Evolutionary conservation across 1,139 yeast genomes (phyloP).

Genomic region (Protomyces arabidopsidicola): DNA sequence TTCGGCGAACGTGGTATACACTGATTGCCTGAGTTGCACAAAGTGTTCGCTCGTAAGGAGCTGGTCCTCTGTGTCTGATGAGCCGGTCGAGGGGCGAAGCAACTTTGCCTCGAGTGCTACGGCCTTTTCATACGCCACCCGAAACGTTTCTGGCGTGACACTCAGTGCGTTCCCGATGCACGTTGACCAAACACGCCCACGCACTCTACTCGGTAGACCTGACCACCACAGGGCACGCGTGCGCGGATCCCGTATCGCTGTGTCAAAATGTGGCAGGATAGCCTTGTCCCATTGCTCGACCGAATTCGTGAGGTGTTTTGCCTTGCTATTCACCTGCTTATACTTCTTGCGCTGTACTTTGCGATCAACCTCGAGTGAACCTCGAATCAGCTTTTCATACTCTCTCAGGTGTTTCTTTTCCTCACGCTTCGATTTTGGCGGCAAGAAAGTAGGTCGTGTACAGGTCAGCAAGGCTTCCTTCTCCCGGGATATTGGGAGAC

Average conservation of each 20-base stretch:
- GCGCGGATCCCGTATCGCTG: conserved; percentile 42
- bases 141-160: conserved; percentile 34
- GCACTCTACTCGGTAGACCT: conserved; percentile 52
- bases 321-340: conserved; percentile 36
- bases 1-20: conserved; percentile 46
- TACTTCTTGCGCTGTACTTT: conserved; percentile 39
- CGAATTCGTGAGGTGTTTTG: conserved; percentile 43
- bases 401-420: conserved; percentile 54
- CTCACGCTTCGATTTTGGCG: conserved; percentile 59
- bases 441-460: conserved; percentile 63
- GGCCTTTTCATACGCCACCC: conserved; percentile 35
- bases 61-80: background rate
- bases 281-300: conserved; percentile 46
- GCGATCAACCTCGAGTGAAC: conserved; percentile 43
- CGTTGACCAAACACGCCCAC: conserved; percentile 51
- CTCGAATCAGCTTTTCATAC: conserved; percentile 49
- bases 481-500: conserved; percentile 34
- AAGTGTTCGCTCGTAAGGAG: conserved; percentile 11
- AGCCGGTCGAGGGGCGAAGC: background rate
- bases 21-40: conserved; percentile 35
- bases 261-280: conserved; percentile 43
- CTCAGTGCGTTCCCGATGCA: conserved; percentile 43
- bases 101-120: conserved; percentile 31
- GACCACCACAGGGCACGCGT: conserved; percentile 63
- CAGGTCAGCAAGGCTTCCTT: conserved; percentile 44